Conservation (phyloP, 345 rosid species). For the Euphorbia tirucalli region DNA sequence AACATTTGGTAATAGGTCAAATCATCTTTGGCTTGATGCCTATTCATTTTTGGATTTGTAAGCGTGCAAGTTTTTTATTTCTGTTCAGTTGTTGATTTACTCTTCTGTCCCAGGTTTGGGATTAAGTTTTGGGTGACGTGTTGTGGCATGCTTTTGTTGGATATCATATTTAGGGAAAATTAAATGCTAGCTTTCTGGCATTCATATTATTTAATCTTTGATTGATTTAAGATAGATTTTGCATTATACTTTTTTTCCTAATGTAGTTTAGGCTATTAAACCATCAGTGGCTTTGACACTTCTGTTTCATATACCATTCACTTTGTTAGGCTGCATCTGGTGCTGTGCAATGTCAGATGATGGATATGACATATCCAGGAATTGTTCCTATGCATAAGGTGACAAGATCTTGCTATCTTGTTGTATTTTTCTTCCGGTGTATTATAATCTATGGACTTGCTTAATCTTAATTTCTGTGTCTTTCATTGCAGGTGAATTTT, state of each 20-base stretch:
- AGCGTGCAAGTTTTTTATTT: background rate
- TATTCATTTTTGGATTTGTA: background rate
- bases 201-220: background rate
- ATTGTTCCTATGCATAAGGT: conserved; percentile 99
- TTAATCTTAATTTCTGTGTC: conserved; percentile 1
- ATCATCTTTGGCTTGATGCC: background rate
- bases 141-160: background rate
- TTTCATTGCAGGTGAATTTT: conserved; percentile 67
- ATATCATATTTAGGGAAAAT: background rate
- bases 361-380: conserved; percentile 96
- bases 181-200: background rate
- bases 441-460: background rate
- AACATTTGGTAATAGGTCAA: background rate
- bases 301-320: conserved; percentile 3
- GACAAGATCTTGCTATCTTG: background rate
- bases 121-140: background rate
- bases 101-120: background rate
- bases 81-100: background rate
- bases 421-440: background rate
- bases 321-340: conserved; percentile 87
- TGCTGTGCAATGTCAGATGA: conserved; percentile 96
- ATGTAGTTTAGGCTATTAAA: background rate
- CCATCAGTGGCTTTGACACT: background rate
- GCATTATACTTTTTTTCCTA: background rate
- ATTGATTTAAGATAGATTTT: background rate